Conservation (phyloP, 2,329 filamentous ascomycete species). For the Sporothrix variecibatus region DNA sequence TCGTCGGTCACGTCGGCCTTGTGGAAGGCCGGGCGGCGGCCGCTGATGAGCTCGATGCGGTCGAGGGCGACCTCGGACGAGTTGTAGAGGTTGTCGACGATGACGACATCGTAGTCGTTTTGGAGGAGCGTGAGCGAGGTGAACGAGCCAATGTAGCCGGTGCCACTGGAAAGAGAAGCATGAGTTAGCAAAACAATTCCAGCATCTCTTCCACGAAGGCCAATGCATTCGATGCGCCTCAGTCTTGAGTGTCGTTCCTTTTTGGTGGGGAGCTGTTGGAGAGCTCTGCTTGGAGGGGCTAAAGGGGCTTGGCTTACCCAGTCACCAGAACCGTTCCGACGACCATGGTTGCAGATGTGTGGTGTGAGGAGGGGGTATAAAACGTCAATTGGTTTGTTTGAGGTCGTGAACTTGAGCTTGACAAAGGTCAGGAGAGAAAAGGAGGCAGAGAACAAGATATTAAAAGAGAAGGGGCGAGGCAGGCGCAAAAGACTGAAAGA, state of each 20-base stretch:
- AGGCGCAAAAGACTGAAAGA: neutral
- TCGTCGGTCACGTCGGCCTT: constrained; percentile 87
- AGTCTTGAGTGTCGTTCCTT: neutral
- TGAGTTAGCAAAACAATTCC: neutral
- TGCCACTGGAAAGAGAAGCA: constrained; percentile 65
- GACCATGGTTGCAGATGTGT: constrained; percentile 58
- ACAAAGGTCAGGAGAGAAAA: neutral
- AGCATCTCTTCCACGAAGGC: neutral
- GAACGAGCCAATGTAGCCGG: constrained; percentile 98
- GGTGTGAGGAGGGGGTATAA: neutral
- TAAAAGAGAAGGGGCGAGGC: constrained; percentile 3
- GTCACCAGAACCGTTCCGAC: constrained; percentile 88
- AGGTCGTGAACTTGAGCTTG: neutral
- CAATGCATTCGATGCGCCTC: neutral
- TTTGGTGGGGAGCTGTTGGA: constrained; percentile 31
- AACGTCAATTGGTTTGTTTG: neutral
- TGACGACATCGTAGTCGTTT: constrained; percentile 93
- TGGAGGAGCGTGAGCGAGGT: constrained; percentile 89
- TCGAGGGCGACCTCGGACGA: constrained; percentile 89
- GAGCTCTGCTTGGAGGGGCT: neutral
- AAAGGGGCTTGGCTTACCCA: constrained; percentile 63
- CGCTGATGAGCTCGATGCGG: constrained; percentile 90
- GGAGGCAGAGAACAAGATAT: neutral
- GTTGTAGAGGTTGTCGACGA: constrained; percentile 97
- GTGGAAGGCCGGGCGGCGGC: constrained; percentile 83